Percentiles rank a stretch among this genome's conserved stretches.
phyloP scores from a whole-genome alignment of 2,329 filamentous ascomycete species.

The Penicillium nordicum region DNA sequence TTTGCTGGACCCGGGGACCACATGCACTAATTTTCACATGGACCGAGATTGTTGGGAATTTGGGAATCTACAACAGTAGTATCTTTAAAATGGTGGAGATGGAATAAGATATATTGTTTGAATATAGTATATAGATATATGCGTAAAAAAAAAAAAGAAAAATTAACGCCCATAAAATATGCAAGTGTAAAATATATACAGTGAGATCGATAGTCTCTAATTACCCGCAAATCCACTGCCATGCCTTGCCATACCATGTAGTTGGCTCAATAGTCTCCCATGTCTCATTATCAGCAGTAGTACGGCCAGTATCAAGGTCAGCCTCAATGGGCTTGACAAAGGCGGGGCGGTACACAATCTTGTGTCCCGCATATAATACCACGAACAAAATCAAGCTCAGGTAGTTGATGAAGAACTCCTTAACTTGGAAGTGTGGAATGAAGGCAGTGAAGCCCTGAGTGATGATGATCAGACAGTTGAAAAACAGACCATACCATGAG shows the following conservation, averaged over 20 bases:
- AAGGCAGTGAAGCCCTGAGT: slow-evolving; percentile 68
- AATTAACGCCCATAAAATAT: not conserved
- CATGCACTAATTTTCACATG: slow-evolving; percentile 20
- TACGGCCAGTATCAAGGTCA: slow-evolving; percentile 44
- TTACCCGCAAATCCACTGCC: slow-evolving; percentile 23
- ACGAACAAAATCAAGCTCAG: slow-evolving; percentile 62
- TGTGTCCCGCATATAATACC: slow-evolving; percentile 59
- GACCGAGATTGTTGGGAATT: not conserved
- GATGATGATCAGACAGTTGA: slow-evolving; percentile 61
- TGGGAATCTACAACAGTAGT: too few relatives aligned
- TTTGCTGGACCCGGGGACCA: slow-evolving; percentile 4
- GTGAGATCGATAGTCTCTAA: not conserved
- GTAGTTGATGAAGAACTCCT: slow-evolving; percentile 63
- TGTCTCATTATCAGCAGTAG: slow-evolving; percentile 33
- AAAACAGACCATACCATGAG: slow-evolving; percentile 63
- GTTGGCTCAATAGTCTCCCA: slow-evolving; percentile 35
- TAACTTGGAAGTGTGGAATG: slow-evolving; percentile 55
- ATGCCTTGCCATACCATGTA: slow-evolving; percentile 30
- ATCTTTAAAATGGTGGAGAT: not conserved
- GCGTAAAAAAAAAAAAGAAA: not conserved
- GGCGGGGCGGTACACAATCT: slow-evolving; percentile 39
- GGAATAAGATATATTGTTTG: too few relatives aligned
- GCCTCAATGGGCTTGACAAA: slow-evolving; percentile 41
- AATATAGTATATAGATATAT: not conserved
- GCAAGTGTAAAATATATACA: not conserved